Evolutionary conservation across 169 alveolate species (phyloP), one percentile per base, ranked within the genome.

Genomic region (Plasmodium berghei): DNA sequence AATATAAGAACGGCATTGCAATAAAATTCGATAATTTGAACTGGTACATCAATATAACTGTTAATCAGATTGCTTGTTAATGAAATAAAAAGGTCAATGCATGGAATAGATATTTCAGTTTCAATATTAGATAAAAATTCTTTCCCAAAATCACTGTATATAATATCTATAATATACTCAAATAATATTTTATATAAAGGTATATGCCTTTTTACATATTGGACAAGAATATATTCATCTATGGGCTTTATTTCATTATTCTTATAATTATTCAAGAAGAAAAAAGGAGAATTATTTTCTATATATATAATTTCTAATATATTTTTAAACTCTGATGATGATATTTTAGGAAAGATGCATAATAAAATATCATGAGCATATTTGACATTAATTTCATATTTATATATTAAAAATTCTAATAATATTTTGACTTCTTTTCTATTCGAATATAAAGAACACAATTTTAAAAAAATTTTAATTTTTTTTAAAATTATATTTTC

Each of bases 351-450:
- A 24, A 83, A 69, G 40, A 69, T 56, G 42, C 72, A 66, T 18
- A 83, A 10, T 59, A 83, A 40, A 42, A 83, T 69, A 61, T 83
- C 90, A 18, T 83, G 62, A 26, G 73, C 62, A 61, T 85, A 83
- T 56, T 83, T 83, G 26, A 83, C 85, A 56, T 83, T 83, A 42
- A 83, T 83, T 18, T 83, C 90, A 64, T 83, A 83, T 72, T 83
- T 83, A 52, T 83, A 83, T 42, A 83, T 70, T 67, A 83, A 55
- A 42, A 83, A 83, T 49, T 83, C 90, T 18, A 83, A 26, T 16
- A 83, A 48, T 16, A 83, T 83, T 83, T 70, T 83, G 46, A 70
- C 67, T 69, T 83, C 86, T 56, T 83, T 83, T 45, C 55, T 67
- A 34, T 83, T n/a, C 1, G 73, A 24, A 67, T 83, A 83, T 24